Percentiles rank a stretch among this genome's conserved stretches.
Conservation (phyloP, 169 alveolate genomes). For the Eimeria sp. region DNA sequence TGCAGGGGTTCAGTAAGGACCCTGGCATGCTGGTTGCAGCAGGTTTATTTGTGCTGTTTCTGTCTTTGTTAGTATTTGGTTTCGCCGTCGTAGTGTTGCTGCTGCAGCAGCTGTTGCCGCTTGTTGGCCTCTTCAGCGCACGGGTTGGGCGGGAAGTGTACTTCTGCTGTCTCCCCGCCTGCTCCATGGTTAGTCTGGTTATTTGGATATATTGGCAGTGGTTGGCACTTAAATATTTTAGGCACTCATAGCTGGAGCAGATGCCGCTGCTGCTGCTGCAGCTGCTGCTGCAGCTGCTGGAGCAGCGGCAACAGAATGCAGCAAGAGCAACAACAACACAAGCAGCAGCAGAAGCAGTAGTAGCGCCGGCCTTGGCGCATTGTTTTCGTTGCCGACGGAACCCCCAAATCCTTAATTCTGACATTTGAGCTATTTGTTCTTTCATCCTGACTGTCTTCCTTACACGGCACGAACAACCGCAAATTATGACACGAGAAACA, state of each 20-base stretch:
- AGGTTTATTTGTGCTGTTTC: background rate
- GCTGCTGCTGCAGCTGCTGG: slow-evolving; percentile 5
- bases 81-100: slow-evolving; percentile 27
- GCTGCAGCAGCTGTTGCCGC: slow-evolving; percentile 50
- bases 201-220: slow-evolving; percentile 45
- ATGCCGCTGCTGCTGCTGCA: slow-evolving; percentile 14
- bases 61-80: background rate
- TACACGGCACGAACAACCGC: background rate
- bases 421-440: background rate
- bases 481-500: too few species aligned
- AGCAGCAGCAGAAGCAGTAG: background rate
- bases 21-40: slow-evolving; percentile 50
- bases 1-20: slow-evolving; percentile 28
- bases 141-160: background rate
- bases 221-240: slow-evolving; percentile 29
- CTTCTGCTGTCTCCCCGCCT: slow-evolving; percentile 22
- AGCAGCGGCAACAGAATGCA: background rate
- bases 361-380: background rate
- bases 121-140: background rate
- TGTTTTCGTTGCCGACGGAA: background rate
- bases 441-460: background rate
- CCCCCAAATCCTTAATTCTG: background rate
- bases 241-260: slow-evolving; percentile 26
- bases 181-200: background rate
- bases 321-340: background rate